phyloP scores from a whole-genome alignment of 495 filamentous ascomycete genomes.

The Aspergillus carlsbadensis region DNA sequence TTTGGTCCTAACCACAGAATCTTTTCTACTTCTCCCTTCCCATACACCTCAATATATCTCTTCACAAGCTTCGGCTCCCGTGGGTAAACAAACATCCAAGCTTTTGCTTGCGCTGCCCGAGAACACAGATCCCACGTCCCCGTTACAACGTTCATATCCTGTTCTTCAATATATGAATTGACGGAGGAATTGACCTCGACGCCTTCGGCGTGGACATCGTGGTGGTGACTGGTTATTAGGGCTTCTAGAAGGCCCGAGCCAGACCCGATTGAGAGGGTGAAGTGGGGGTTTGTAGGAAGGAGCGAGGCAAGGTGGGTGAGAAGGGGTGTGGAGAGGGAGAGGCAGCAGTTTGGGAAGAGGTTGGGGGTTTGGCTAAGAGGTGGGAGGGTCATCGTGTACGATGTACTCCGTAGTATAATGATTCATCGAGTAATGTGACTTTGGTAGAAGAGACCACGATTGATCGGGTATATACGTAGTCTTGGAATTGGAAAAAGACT shows the following conservation, averaged over 20 bases:
- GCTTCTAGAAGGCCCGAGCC: conserved; percentile 55
- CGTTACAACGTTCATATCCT: conserved; percentile 39
- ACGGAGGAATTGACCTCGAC: conserved; percentile 46
- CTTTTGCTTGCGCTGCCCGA: conserved; percentile 33
- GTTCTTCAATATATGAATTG: conserved; percentile 46
- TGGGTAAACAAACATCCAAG: conserved; percentile 59
- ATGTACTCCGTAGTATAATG: background rate
- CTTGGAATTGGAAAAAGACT: too few relatives aligned
- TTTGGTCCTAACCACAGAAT: conserved; percentile 53
- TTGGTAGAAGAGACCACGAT: too few relatives aligned
- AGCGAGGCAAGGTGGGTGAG: conserved; percentile 29
- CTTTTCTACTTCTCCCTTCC: conserved; percentile 20
- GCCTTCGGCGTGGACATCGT: conserved; percentile 33
- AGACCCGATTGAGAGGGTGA: conserved; percentile 53
- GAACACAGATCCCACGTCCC: conserved; percentile 43
- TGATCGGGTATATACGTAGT: too few relatives aligned
- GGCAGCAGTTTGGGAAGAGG: conserved; percentile 45
- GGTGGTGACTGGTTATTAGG: conserved; percentile 31
- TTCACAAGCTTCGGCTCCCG: conserved; percentile 43
- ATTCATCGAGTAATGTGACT: too few relatives aligned
- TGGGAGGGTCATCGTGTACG: conserved; percentile 31
- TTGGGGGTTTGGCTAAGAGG: conserved; percentile 26
- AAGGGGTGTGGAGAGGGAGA: conserved; percentile 45
- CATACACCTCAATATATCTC: conserved; percentile 41
- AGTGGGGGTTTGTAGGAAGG: conserved; percentile 40